Evolutionary conservation across 176 grass and related monocot genomes (phyloP), one percentile per base, ranked within the genome.

Genomic region (Triticum urartu): DNA sequence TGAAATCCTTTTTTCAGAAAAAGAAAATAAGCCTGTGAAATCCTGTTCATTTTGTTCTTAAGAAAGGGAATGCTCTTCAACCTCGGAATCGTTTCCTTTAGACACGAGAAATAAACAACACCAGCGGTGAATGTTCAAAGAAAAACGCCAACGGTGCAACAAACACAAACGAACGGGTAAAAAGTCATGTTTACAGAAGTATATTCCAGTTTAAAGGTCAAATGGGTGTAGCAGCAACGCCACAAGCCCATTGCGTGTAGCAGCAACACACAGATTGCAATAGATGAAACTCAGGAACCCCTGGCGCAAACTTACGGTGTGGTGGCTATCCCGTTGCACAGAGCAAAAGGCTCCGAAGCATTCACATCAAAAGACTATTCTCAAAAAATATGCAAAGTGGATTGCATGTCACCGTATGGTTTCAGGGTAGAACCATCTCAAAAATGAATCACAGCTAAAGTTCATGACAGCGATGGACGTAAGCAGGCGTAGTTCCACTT

Each of bases 401-500:
- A 77, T 64, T 28, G 59, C n/a, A 73, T 20, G 17, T 26, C 58
- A 25, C 11, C 33, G 9, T 39, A 42, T 7, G 12, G 25, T 20
- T 61, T 30, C 63, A 12, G 12, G 25, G 11, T 58, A 34, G 21
- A 18, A 7, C 48, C 28, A 32, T 39, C 24, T 67, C 24, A 80
- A 80, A 47, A 80, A 20, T 65, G 78, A 47, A 66, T 40, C 24
- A 30, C 4, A 6, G 63, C 2, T 15, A 1, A 80, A 20, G 39
- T 13, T 81, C 79, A 81, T 7, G 84, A 87, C 35, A 81, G 45
- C 14, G 80, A 91, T 88, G 90, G 92, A 75, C 92, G 85, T 78
- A 98, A 89, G 66, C 90, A 98, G 64, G 89, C 91, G 15, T 98
- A 98, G 83, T 95, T 98, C 72, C 84, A 43, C 63, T 81, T 81